phyloP scores from a whole-genome alignment of 345 rosid genomes.

The Gynandropsis gynandra region DNA sequence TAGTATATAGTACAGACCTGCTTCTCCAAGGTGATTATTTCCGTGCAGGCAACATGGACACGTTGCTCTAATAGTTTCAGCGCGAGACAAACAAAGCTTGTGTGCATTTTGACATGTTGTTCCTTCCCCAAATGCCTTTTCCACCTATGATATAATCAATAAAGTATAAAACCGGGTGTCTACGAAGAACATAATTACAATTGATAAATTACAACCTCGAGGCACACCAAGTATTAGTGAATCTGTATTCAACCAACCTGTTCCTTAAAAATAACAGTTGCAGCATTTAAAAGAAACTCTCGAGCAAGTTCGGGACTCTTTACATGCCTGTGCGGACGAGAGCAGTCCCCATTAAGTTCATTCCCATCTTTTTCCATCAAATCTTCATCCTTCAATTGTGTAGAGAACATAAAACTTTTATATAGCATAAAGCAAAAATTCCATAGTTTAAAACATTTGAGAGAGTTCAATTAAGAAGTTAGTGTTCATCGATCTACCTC shows the following conservation, averaged over 20 bases:
- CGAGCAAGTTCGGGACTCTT: slow-evolving; percentile 99
- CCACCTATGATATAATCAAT: too few relatives aligned
- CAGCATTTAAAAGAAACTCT: slow-evolving; percentile 96
- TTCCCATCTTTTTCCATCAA: slow-evolving; percentile 91
- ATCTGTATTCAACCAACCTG: slow-evolving; percentile 42
- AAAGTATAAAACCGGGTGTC: too few relatives aligned
- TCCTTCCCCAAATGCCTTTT: too few relatives aligned
- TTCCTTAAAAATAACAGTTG: slow-evolving; percentile 91
- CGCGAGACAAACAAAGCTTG: too few relatives aligned
- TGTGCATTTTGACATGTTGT: too few relatives aligned
- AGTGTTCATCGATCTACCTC: slow-evolving; percentile 51
- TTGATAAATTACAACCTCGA: neutral
- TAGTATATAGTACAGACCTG: too few relatives aligned
- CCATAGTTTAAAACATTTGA: slow-evolving; percentile 6
- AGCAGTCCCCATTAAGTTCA: slow-evolving; percentile 93
- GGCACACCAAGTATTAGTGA: too few relatives aligned
- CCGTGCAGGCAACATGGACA: too few relatives aligned
- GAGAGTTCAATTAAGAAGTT: slow-evolving; percentile 8
- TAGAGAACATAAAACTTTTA: slow-evolving; percentile 12
- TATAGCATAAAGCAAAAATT: neutral
- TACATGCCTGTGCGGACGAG: slow-evolving; percentile 98
- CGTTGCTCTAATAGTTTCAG: too few relatives aligned
- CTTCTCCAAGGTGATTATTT: too few relatives aligned
- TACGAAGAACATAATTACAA: too few relatives aligned
- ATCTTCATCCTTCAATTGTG: too few relatives aligned